Evolutionary conservation across 164 flowering plant species (phyloP).

Genomic region (Sextonia rubra): DNA sequence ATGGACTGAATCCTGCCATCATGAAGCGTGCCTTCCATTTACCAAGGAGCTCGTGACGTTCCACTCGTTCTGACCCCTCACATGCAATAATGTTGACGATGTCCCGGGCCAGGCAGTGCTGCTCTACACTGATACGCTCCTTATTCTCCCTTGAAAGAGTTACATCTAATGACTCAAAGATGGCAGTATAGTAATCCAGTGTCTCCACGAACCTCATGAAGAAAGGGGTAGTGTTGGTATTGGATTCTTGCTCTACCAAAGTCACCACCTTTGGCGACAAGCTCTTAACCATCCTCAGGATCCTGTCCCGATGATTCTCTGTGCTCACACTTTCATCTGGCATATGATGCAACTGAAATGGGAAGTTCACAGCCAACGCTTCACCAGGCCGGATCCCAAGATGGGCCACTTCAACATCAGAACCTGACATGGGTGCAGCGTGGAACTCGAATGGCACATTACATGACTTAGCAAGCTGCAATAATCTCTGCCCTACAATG

Average conservation of each 20-base stretch:
- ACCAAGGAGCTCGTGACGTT: conserved; percentile 61
- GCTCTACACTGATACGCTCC: conserved; percentile 67
- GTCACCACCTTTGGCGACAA: conserved; percentile 77
- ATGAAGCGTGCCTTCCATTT: conserved; percentile 61
- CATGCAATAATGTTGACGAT: conserved; percentile 76
- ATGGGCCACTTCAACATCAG: conserved; percentile 39
- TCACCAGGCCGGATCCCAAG: conserved; percentile 51
- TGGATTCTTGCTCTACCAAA: conserved; percentile 71
- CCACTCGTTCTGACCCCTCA: conserved; percentile 71
- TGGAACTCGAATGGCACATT: conserved; percentile 68
- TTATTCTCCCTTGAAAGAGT: conserved; percentile 55
- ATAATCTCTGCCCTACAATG: conserved; percentile 54
- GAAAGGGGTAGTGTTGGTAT: conserved; percentile 68
- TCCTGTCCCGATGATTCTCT: conserved; percentile 59
- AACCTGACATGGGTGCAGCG: conserved; percentile 35
- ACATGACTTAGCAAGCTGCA: conserved; percentile 49
- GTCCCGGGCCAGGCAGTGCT: conserved; percentile 76
- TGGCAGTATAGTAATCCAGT: conserved; percentile 45
- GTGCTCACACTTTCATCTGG: conserved; percentile 73
- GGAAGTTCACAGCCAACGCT: conserved; percentile 68
- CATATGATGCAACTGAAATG: conserved; percentile 67
- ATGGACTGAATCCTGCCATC: conserved; percentile 71
- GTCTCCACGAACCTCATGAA: conserved; percentile 55
- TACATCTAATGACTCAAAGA: conserved; percentile 73
- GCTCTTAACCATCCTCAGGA: conserved; percentile 59